Conservation (phyloP, 371 early-diverging fungal species). For the Rhizopus sp. region DNA sequence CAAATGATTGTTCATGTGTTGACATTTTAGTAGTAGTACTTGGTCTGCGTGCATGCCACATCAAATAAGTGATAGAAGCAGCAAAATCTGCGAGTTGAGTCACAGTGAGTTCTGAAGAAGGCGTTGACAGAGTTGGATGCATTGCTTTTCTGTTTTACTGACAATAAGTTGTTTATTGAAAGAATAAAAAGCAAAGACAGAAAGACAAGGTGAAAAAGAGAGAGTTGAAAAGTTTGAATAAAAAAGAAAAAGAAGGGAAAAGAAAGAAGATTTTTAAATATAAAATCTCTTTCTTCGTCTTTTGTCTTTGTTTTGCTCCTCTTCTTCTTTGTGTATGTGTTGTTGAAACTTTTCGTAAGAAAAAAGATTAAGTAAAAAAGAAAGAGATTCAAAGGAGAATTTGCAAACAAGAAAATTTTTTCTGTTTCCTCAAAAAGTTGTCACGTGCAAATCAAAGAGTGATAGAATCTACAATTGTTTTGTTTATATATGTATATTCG, state of each 20-base stretch:
- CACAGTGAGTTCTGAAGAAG: constrained; percentile 13
- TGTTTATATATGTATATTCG: too few relatives aligned
- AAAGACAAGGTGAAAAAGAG: constrained; percentile 10
- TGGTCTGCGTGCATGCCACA: constrained; percentile 62
- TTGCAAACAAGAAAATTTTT: neutral
- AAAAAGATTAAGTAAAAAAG: constrained; percentile 2
- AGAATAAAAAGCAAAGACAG: constrained; percentile 4
- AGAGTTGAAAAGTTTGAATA: constrained; percentile 4
- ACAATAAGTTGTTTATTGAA: constrained; percentile 5
- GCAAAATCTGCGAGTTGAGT: constrained; percentile 65
- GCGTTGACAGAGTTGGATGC: constrained; percentile 13
- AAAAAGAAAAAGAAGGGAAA: constrained; percentile 14
- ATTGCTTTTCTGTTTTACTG: constrained; percentile 7
- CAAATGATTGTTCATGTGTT: constrained; percentile 10
- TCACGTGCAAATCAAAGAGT: too few relatives aligned
- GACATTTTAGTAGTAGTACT: constrained; percentile 6
- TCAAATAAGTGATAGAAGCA: constrained; percentile 66
- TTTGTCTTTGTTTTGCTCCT: neutral
- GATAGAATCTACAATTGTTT: too few relatives aligned
- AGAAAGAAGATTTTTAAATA: constrained; percentile 4
- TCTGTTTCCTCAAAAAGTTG: too few relatives aligned
- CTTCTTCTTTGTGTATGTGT: neutral
- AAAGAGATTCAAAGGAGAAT: neutral
- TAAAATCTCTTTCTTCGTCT: constrained; percentile 1
- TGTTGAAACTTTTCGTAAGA: neutral